Base-by-base conservation (phyloP, 2,329 filamentous ascomycete species). In the Aspergillus brunneoviolaceus region DNA sequence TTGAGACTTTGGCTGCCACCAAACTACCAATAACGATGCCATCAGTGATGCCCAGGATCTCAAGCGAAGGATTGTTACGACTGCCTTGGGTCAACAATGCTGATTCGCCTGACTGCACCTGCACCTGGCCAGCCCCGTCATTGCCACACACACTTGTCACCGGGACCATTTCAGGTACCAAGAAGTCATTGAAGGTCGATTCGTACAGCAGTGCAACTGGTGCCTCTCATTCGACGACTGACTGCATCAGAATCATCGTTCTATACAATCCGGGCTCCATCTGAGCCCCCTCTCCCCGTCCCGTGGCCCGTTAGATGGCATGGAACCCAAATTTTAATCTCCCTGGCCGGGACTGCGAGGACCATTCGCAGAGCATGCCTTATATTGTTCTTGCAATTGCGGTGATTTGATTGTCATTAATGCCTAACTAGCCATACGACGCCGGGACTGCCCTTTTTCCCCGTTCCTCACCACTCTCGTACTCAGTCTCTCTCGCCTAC, bases 31-130 rank as follows among this genome's bases (percentile, higher is more conserved):
- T 19, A 19, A 45, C 14, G 12, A 45, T 19, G 5, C 16, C 39
- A 45, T 58, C 62, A 55, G 60, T 62, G 62, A 63, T 63, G 60
- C 62, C 58, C 60, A 60, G 60, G 51, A 55, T 52, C 10, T 31
- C 45, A 33, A 49, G 42, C 35, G 45, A 42, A 52, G 45, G 58
- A 49, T 58, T 53, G 50, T 51, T 54, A 53, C 49, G 48, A 55
- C 39, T 48, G 52, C 39, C 21, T 23, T 42, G 39, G 39, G 16
- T 42, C 39, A 42, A 42, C 16, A 4, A n/a, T 42, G 39, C 9
- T 42, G 39, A 42, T 42, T 42, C n/a, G 39, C 39, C 39, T 42
- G 52, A 23, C 4, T 23, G 23, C 23, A 23, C 23, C 12, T 21
- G 53, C 23, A 16, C 19, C 31, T 49, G 39, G 31, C 31, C 45